Evolutionary conservation across 2,329 filamentous ascomycete species (phyloP), one percentile per base, ranked within the genome.

Genomic region (Waltergamsia citrina): DNA sequence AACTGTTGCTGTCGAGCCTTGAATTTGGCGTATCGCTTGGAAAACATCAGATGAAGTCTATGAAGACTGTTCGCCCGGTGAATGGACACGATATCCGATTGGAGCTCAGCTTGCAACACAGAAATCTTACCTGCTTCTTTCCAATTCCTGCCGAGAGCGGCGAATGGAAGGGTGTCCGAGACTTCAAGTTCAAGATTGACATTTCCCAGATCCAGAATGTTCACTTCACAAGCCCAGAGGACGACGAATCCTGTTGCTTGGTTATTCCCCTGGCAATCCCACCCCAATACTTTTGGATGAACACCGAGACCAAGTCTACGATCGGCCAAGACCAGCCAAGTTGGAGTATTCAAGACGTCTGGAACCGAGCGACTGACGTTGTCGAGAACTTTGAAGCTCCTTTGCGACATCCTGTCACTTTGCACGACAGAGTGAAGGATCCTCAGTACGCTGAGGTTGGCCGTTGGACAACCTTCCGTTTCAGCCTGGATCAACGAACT

Each of bases 21-120:
- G 67, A 75, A 14, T 81, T 87, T 43, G 82, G 84, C 0, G 60
- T 75, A 26, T 65, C 76, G 56, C 44, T 67, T 2, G 55, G 65
- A 2, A 65, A 71, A 5, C 59, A 56, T 3, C 60, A 62, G 0
- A 75, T 87, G 65, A 70, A 78, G 49, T 53, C 64, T 7, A 72
- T 84, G 65, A 69, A 68, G 34, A 67, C 61, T 4, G 43, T 62
- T 20, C 6, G 6, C 12, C 21, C 31, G 7, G 16, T 35, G 7
- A 16, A 22, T 8, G 15, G 15, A 8, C 22, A 36, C 3, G 39
- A 43, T 2, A 19, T 59, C 5, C 47, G 40, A 12, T 23, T 62
- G 9, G 49, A 53, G 29, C 33, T 59, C 1, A 50, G 60, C 24
- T 46, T 54, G 21, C 44, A 41, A 12, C 28, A 39, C 9, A 54